A percentile compares a stretch with the other conserved stretches of the same genome.
Evolutionary conservation across 495 filamentous ascomycete genomes (phyloP).

Genomic region (Trichoderma virens): DNA sequence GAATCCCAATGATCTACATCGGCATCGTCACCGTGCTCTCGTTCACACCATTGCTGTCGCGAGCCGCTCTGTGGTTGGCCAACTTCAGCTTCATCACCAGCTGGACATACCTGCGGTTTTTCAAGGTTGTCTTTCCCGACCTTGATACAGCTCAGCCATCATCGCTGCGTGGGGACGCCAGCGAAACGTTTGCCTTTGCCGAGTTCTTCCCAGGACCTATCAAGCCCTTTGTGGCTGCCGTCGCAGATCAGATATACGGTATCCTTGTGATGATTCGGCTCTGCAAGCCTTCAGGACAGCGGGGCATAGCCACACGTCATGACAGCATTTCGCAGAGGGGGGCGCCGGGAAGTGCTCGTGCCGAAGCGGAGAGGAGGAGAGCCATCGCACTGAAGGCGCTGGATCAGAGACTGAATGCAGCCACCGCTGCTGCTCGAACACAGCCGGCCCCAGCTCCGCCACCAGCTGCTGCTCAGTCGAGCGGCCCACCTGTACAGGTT

Average conservation of each 20-base stretch:
- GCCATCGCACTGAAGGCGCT: slow-evolving; percentile 84
- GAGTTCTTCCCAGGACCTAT: slow-evolving; percentile 89
- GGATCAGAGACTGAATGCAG: slow-evolving; percentile 84
- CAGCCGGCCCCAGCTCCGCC: slow-evolving; percentile 27
- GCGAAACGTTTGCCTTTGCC: slow-evolving; percentile 90
- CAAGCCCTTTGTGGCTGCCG: slow-evolving; percentile 63
- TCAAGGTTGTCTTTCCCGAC: slow-evolving; percentile 61
- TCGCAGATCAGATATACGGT: slow-evolving; percentile 69
- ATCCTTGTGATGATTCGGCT: slow-evolving; percentile 64
- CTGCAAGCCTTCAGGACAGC: slow-evolving; percentile 78
- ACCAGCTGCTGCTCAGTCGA: slow-evolving; percentile 24
- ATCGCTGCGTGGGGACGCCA: slow-evolving; percentile 73
- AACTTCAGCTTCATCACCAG: slow-evolving; percentile 76
- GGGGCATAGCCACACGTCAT: slow-evolving; percentile 69
- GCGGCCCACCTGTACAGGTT: slow-evolving; percentile 38
- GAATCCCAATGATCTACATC: slow-evolving; percentile 83
- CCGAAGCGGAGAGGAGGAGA: slow-evolving; percentile 85
- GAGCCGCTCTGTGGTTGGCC: slow-evolving; percentile 72
- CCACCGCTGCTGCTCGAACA: slow-evolving; percentile 47
- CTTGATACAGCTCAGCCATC: slow-evolving; percentile 55
- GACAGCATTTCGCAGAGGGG: slow-evolving; percentile 46
- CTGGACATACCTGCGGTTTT: slow-evolving; percentile 97
- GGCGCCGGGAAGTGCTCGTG: slow-evolving; percentile 64
- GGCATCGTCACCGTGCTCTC: slow-evolving; percentile 69
- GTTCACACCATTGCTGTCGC: slow-evolving; percentile 73